Evolutionary conservation across 2,329 filamentous ascomycete species (phyloP).

Genomic region (Ceratocystis alfenasii): DNA sequence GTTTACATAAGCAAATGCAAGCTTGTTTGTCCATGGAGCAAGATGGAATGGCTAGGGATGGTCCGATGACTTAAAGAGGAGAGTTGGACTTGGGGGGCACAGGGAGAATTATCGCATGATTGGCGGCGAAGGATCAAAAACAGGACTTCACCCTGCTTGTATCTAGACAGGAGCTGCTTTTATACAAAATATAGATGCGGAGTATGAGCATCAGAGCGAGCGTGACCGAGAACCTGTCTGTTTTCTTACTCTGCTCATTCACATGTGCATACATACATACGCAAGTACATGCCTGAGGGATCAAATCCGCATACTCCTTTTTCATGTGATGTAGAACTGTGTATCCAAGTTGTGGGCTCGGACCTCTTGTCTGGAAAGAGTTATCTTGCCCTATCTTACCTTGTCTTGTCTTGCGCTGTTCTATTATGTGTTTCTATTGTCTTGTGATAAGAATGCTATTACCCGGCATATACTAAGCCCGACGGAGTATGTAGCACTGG

Average conservation of each 20-base stretch:
- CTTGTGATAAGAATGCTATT: neutral
- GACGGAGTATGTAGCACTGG: neutral
- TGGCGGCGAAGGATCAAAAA: constrained; percentile 2
- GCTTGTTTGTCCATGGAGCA: neutral
- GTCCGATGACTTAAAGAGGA: neutral
- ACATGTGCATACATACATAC: neutral
- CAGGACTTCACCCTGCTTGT: constrained; percentile 12
- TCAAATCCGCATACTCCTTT: neutral
- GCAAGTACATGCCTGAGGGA: neutral
- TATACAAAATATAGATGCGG: neutral
- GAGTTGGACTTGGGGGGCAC: neutral
- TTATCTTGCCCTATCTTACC: neutral
- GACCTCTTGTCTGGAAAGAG: neutral
- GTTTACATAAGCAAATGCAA: constrained; percentile 33
- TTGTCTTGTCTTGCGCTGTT: neutral
- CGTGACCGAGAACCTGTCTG: neutral
- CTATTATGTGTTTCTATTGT: neutral
- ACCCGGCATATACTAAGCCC: neutral
- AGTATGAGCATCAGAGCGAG: neutral
- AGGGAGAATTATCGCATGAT: neutral
- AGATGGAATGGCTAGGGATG: neutral
- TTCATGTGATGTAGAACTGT: neutral
- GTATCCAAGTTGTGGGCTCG: neutral
- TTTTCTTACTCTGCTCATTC: neutral
- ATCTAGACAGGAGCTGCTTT: neutral